Evolutionary conservation across 2,329 filamentous ascomycete species (phyloP).

Genomic region (Dryadomyces quercivorus): DNA sequence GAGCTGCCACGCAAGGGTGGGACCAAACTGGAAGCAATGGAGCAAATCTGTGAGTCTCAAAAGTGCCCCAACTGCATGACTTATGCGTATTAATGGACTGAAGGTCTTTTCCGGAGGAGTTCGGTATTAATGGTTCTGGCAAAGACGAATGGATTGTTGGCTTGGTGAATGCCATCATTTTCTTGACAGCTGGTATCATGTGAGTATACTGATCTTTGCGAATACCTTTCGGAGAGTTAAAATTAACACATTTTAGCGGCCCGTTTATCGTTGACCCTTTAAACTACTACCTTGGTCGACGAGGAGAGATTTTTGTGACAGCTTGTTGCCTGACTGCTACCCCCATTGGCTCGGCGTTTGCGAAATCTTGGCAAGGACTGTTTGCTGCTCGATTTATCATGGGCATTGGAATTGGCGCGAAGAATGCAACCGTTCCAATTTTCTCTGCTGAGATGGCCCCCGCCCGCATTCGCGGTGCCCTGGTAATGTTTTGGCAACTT

Average conservation of each 20-base stretch:
- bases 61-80: no score
- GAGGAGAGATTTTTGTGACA: conserved; percentile 60
- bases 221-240: conserved; percentile 43
- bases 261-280: conserved; percentile 30
- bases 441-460: conserved; percentile 66
- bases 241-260: neutral
- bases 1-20: conserved; percentile 59
- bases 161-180: conserved; percentile 43
- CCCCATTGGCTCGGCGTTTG: conserved; percentile 58
- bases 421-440: conserved; percentile 53
- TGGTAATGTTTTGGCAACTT: conserved; percentile 70
- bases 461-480: conserved; percentile 54
- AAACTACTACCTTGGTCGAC: conserved; percentile 29
- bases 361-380: conserved; percentile 58
- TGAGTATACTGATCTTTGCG: conserved; percentile 16
- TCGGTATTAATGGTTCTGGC: conserved; percentile 30
- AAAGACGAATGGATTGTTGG: conserved; percentile 41
- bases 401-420: conserved; percentile 66
- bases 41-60: conserved; percentile 35
- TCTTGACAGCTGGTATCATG: conserved; percentile 14
- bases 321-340: conserved; percentile 57
- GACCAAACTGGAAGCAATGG: conserved; percentile 53
- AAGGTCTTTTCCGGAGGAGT: conserved; percentile 36
- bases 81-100: neutral
- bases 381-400: conserved; percentile 59